Evolutionary conservation across 495 filamentous ascomycete genomes (phyloP), one percentile per base, ranked within the genome.

Genomic region (Penicillium pancosmium): DNA sequence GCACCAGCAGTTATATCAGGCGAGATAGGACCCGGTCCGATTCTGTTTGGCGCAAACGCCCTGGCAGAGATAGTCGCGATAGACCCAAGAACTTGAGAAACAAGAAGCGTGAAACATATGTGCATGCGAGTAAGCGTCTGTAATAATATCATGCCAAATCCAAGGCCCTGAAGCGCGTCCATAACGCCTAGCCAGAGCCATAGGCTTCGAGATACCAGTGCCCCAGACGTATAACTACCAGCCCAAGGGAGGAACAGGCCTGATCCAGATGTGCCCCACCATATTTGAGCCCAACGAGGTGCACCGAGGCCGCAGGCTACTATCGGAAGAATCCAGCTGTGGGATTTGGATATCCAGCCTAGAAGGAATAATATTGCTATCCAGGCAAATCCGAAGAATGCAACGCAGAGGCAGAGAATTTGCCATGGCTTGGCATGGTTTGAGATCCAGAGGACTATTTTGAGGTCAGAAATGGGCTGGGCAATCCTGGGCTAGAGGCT

Each of bases 171-270:
- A 7, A 82, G 52, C 13, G 78, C 68, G 59, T 81, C 78, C 21
- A 81, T 64, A 1, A 81, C 74, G 43, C 79, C 79, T 0, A 82
- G 74, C 79, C 79, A 82, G 12, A 82, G 71, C 79, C 79, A 82
- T 5, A 82, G 52, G 63, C 73, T 73, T 25, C 79, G 74, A 18
- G 77, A 79, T n/a, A 75, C 69, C 3, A 82, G 63, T 3, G 79
- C 79, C 2, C 78, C 78, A 4, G 69, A 66, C 0, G 71, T 68
- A 34, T 74, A 74, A 21, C 65, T 71, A n/a, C 78, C 78, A 21
- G 76, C 77, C 79, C 79, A 82, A 13, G 79, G 79, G 6, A 82
- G 70, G 63, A 74, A 81, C 0, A 76, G 63, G 2, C 76, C 79
- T 21, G 75, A 71, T 1, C 74, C 76, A 13, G 78, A 80, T 23